phyloP scores from a whole-genome alignment of 305 asterid genomes.

The Nicotiana rustica region DNA sequence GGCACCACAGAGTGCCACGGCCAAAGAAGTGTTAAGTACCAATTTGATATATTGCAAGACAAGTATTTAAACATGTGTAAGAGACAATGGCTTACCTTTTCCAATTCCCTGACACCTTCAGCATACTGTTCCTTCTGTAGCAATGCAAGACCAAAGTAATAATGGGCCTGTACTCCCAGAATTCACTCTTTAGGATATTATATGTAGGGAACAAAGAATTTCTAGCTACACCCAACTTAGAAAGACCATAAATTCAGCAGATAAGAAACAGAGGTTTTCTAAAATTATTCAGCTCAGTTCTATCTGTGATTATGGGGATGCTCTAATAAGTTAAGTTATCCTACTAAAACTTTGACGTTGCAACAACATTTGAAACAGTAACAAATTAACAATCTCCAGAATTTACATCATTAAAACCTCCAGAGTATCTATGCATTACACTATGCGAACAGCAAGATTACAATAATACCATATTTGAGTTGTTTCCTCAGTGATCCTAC shows the following conservation, averaged over 20 bases:
- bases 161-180: constrained; percentile 72
- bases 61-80: neutral
- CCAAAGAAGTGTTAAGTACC: neutral
- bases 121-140: constrained; percentile 68
- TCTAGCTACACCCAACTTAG: constrained; percentile 7
- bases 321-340: neutral
- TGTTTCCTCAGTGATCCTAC: neutral
- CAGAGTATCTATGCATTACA: neutral
- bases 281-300: neutral
- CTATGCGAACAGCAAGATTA: neutral
- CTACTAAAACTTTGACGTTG: constrained; percentile 8
- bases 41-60: neutral
- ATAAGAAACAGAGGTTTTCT: neutral
- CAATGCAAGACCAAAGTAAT: constrained; percentile 94
- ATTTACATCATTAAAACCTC: neutral
- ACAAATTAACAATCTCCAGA: neutral
- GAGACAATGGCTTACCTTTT: constrained; percentile 55
- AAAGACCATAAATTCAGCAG: constrained; percentile 23
- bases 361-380: neutral
- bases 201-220: neutral
- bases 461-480: neutral
- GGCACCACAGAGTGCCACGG: neutral
- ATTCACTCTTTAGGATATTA: constrained; percentile 21
- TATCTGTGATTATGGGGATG: neutral
- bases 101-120: constrained; percentile 85